These are phyloP conservation scores for Yarrowia porcina DNA, from an alignment of 805 yeast genomes.

Conservation along the genomic window DNA sequence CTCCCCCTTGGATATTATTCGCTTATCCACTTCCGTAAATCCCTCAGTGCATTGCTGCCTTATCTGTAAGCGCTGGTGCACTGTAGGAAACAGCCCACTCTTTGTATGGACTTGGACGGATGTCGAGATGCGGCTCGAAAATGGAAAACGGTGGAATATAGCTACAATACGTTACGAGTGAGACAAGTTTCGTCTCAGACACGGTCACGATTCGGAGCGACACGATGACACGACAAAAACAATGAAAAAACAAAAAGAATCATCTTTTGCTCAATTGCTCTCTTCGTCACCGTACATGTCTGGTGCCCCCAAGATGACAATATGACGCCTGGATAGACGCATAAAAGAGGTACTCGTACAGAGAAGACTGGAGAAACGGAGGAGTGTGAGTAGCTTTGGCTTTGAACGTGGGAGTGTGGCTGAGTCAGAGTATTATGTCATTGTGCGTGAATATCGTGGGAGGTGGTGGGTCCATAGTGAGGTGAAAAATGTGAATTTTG, in stretches of 20 bases:
- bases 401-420: neutral
- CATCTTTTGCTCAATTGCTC: too few relatives aligned
- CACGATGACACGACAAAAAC: neutral
- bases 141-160: neutral
- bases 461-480: too few relatives aligned
- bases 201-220: neutral
- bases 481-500: too few relatives aligned
- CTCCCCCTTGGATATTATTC: too few relatives aligned
- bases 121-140: neutral
- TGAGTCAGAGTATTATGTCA: neutral
- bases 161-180: neutral
- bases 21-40: too few relatives aligned
- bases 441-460: neutral
- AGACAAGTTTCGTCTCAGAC: neutral
- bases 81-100: neutral
- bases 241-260: too few relatives aligned
- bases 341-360: neutral
- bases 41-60: conserved; percentile 6
- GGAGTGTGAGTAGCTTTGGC: too few relatives aligned
- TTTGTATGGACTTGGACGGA: too few relatives aligned
- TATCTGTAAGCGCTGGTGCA: neutral
- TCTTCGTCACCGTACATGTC: neutral
- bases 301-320: neutral
- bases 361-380: conserved; percentile 6
- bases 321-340: neutral